phyloP scores from a whole-genome alignment of 106 monocot genomes.

The Agapanthus africanus region DNA sequence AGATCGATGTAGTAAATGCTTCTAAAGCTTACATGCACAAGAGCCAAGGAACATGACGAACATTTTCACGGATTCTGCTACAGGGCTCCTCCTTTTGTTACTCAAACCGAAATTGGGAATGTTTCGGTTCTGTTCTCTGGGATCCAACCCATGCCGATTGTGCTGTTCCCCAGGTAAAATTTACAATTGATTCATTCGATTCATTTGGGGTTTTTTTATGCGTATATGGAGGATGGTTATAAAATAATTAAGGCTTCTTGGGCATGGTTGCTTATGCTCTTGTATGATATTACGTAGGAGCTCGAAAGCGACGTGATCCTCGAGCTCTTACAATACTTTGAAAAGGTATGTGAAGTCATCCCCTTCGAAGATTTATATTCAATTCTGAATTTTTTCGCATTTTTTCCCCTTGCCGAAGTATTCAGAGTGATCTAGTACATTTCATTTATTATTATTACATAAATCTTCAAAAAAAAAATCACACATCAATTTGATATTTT shows the following conservation, averaged over 20 bases:
- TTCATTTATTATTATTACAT: background rate
- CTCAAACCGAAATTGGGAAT: constrained; percentile 93
- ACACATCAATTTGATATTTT: no score
- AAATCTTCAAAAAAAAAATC: background rate
- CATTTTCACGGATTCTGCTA: constrained; percentile 11
- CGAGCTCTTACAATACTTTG: background rate
- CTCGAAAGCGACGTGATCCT: constrained; percentile 1
- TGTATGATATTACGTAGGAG: background rate
- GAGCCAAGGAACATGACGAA: background rate
- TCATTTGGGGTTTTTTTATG: background rate
- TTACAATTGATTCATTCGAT: background rate
- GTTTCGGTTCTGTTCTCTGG: constrained; percentile 72
- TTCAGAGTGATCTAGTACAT: background rate
- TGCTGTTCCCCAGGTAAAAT: constrained; percentile 78
- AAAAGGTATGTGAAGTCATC: constrained; percentile 2
- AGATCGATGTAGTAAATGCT: no score
- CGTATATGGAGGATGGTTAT: background rate
- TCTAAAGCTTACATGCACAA: background rate
- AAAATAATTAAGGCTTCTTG: background rate
- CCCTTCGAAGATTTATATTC: background rate
- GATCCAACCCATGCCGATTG: constrained; percentile 93
- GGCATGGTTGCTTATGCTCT: background rate
- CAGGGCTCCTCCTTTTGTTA: no score
- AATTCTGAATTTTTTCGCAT: background rate
- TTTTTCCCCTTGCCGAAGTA: background rate